phyloP scores from a whole-genome alignment of 768 basidiomycete species.

The Rhodotorula sphaerocarpa region DNA sequence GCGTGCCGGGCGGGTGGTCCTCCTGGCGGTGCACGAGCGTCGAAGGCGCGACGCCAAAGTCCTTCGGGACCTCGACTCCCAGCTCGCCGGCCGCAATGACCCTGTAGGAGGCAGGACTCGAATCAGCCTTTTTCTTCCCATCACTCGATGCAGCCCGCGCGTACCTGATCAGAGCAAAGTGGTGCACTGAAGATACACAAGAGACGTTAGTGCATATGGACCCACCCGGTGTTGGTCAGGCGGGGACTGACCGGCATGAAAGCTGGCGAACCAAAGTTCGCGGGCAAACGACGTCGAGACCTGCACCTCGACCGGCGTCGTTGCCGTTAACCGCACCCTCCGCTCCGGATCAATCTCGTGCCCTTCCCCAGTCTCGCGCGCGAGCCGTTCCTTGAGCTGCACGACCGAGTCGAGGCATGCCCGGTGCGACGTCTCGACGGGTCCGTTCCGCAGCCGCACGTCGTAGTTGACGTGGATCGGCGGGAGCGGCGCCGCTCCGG shows the following conservation, averaged over 20 bases:
- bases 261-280: conserved; percentile 31
- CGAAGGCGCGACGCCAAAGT: conserved; percentile 38
- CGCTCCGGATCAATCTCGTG: neutral
- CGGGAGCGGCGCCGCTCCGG: neutral
- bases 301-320: conserved; percentile 24
- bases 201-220: too few species aligned
- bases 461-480: conserved; percentile 31
- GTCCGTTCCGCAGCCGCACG: conserved; percentile 19
- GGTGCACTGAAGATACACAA: conserved; percentile 8
- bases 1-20: neutral
- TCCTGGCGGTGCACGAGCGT: conserved; percentile 26
- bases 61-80: conserved; percentile 13
- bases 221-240: too few species aligned
- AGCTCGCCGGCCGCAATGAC: conserved; percentile 33
- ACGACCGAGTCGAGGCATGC: conserved; percentile 14
- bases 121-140: too few species aligned
- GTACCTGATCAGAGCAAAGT: conserved; percentile 23
- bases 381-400: conserved; percentile 9
- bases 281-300: conserved; percentile 26
- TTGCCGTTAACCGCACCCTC: conserved; percentile 18
- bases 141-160: neutral
- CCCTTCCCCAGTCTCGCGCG: neutral
- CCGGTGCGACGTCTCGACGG: conserved; percentile 18
- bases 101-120: neutral
- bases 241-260: conserved; percentile 18